These are phyloP conservation scores for Diatrype stigma DNA, from an alignment of 2,329 filamentous ascomycete genomes.

Conservation along the genomic window DNA sequence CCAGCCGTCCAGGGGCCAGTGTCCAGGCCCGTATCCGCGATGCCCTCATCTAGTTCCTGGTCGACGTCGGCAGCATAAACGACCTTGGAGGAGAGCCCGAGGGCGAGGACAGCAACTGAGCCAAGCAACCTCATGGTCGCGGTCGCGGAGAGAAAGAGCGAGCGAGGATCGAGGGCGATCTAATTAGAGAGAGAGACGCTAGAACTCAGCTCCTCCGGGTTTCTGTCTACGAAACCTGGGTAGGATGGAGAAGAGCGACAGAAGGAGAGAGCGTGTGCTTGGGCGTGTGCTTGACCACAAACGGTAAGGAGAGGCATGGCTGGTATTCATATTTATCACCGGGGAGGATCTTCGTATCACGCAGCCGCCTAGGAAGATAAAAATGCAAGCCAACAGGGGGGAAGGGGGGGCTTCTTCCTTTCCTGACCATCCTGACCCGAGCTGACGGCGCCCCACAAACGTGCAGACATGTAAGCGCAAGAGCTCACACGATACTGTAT, in stretches of 20 bases:
- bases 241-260: background rate
- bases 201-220: background rate
- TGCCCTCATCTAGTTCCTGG: constrained; percentile 3
- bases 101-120: background rate
- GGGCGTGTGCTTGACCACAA: background rate
- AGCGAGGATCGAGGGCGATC: background rate
- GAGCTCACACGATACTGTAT: background rate
- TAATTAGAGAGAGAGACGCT: background rate
- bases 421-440: background rate
- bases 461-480: background rate
- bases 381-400: background rate
- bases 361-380: background rate
- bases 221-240: background rate
- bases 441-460: background rate
- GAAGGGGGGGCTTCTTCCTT: background rate
- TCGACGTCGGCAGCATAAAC: constrained; percentile 3
- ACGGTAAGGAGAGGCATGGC: background rate
- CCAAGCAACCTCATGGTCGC: background rate
- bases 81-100: background rate
- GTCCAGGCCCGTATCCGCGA: constrained; percentile 6
- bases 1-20: constrained; percentile 3
- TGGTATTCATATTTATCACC: background rate
- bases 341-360: background rate
- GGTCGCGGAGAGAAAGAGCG: background rate
- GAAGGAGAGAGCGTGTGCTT: background rate